phyloP scores from a whole-genome alignment of 768 basidiomycete species.

The Termitomyces sp. region DNA sequence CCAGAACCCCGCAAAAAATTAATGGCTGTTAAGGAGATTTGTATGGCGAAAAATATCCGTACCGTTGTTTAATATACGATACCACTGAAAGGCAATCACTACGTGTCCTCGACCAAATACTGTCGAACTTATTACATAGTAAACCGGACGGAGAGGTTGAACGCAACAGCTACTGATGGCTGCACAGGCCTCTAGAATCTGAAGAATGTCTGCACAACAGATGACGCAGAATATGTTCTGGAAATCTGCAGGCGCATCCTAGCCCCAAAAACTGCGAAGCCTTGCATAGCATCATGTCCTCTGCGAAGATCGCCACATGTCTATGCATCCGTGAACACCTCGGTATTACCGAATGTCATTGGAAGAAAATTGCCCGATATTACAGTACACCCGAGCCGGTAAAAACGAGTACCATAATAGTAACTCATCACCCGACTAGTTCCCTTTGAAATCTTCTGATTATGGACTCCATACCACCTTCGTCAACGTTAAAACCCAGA shows the following conservation, averaged over 20 bases:
- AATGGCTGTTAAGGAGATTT: not conserved
- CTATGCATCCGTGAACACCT: not conserved
- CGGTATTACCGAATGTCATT: not conserved
- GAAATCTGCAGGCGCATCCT: not conserved
- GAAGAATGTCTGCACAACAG: not conserved
- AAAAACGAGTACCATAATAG: not conserved
- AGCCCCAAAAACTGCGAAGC: not conserved
- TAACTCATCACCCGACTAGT: not conserved
- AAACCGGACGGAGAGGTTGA: not conserved
- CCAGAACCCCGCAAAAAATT: not conserved
- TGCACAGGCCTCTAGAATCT: not conserved
- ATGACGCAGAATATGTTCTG: too few relatives aligned
- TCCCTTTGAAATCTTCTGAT: conserved; percentile 14
- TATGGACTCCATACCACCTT: conserved; percentile 40
- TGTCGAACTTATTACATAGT: too few relatives aligned
- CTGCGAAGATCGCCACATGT: not conserved
- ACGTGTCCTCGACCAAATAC: not conserved
- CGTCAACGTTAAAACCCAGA: conserved; percentile 38
- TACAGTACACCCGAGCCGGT: not conserved
- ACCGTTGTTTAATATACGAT: not conserved
- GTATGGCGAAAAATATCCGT: not conserved
- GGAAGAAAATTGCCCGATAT: not conserved
- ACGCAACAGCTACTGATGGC: not conserved
- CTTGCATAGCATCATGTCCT: not conserved
- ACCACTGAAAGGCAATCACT: not conserved